Percentiles rank a stretch among this genome's conserved stretches.
Evolutionary conservation across 805 yeast species (phyloP).

Genomic region (Nakazawaea peltata): DNA sequence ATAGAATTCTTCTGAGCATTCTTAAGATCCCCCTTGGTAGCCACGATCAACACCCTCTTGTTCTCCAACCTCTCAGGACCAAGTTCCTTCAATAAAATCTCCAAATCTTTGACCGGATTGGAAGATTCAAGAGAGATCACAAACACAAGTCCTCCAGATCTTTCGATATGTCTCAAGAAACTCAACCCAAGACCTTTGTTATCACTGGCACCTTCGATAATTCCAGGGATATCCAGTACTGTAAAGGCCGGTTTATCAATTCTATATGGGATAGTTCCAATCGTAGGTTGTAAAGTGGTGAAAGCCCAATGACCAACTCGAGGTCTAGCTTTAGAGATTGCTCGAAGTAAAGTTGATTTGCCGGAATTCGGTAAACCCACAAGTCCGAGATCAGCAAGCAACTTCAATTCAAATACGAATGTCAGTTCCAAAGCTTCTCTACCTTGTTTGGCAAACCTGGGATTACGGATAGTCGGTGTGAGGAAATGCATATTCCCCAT

Average conservation of each 20-base stretch:
- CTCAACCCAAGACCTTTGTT: constrained; percentile 93
- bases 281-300: constrained; percentile 85
- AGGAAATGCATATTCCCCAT: constrained; percentile 94
- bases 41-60: constrained; percentile 69
- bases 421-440: constrained; percentile 56
- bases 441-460: constrained; percentile 80
- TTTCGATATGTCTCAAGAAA: constrained; percentile 84
- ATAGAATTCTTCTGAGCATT: constrained; percentile 40
- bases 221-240: constrained; percentile 97
- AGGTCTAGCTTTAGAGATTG: constrained; percentile 85
- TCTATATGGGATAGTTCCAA: constrained; percentile 74
- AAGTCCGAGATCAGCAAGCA: constrained; percentile 87
- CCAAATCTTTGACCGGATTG: constrained; percentile 61
- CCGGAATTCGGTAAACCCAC: constrained; percentile 98
- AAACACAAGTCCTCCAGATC: constrained; percentile 85
- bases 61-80: constrained; percentile 52
- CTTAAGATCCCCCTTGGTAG: constrained; percentile 87
- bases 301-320: constrained; percentile 95
- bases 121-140: constrained; percentile 68
- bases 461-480: constrained; percentile 78
- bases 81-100: constrained; percentile 59
- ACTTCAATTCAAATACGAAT: constrained; percentile 76
- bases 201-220: constrained; percentile 77
- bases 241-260: constrained; percentile 68
- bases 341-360: constrained; percentile 79